Evolutionary conservation across 495 filamentous ascomycete species (phyloP).

Genomic region (Tetracladium setigerum): DNA sequence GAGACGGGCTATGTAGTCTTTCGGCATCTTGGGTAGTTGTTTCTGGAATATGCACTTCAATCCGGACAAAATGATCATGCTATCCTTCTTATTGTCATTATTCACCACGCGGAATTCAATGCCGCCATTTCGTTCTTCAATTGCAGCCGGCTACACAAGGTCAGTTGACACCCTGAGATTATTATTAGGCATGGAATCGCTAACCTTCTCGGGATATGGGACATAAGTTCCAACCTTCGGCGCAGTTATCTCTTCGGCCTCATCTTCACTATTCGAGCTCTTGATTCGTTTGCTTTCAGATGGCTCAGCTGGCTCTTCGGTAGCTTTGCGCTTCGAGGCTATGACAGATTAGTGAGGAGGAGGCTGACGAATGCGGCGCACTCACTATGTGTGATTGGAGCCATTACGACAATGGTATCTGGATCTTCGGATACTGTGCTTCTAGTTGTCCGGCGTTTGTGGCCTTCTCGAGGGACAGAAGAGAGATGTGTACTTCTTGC

Average conservation of each 20-base stretch:
- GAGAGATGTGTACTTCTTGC: not conserved
- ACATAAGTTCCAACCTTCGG: conserved; percentile 31
- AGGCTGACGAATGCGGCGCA: not conserved
- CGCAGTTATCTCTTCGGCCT: conserved; percentile 39
- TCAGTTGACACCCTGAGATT: not conserved
- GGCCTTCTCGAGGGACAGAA: not conserved
- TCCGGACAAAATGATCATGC: conserved; percentile 88
- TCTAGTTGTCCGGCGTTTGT: too few relatives aligned
- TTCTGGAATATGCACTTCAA: conserved; percentile 99
- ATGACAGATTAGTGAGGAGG: conserved; percentile 4
- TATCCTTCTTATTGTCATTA: conserved; percentile 83
- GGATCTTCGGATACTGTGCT: too few relatives aligned
- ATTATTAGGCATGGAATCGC: conserved; percentile 8
- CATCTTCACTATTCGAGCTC: conserved; percentile 42
- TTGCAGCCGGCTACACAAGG: conserved; percentile 59
- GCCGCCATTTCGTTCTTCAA: conserved; percentile 90
- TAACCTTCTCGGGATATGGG: conserved; percentile 79
- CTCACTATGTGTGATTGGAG: conserved; percentile 18
- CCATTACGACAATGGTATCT: conserved; percentile 8
- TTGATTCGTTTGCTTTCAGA: conserved; percentile 58
- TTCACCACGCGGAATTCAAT: conserved; percentile 98
- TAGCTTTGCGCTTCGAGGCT: conserved; percentile 74
- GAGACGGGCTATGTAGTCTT: conserved; percentile 94
- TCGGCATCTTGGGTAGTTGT: conserved; percentile 97
- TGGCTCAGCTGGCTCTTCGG: conserved; percentile 52